Evolutionary conservation across 164 flowering plant species (phyloP), one percentile per base, ranked within the genome.

Genomic region (Brasenia schreberi): DNA sequence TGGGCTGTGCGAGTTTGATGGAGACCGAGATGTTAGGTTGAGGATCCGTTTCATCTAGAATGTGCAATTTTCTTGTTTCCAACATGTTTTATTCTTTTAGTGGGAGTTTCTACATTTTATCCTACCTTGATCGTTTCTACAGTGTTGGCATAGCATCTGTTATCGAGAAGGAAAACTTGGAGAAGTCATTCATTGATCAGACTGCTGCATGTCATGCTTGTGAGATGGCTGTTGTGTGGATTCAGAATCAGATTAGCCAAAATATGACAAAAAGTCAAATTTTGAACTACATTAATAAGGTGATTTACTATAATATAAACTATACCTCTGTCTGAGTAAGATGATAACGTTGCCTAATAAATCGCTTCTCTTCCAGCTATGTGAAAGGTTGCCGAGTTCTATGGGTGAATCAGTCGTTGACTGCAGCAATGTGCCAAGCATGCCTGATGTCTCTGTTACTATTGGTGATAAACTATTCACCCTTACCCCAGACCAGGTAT

Each of bases 151-250:
- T 92, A 19, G 79, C 86, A 82, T 85, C 87, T 61, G 96, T 92
- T 33, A 90, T 87, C 56, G 79, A 79, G 72, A 74, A 76, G 78
- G 66, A 61, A 27, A 64, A 71, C 63, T 73, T 63, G 59, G 84
- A 68, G 33, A 75, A 68, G 49, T 71, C 79, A 33, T 33, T 33
- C 59, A 74, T 84, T 56, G 84, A 71, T 68, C 16, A 68, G 39
- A 66, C 39, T 65, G 92, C 82, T 70, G 79, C 85, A 12, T 88
- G 95, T 70, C 43, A 81, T 74, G 84, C 85, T 64, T 89, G 98
- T 76, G 85, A 92, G 77, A 90, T 88, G 96, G 78, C 87, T 61
- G 90, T 88, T 42, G 83, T 92, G 7, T 92, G 98, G 98, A 84
- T 90, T 77, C 83, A 82, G 71, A 88, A 83, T 73, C 84, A 88